Percentiles rank a stretch among this genome's conserved stretches.
Evolutionary conservation across 805 yeast species (phyloP).

Genomic region (Debaryomyces maramus): DNA sequence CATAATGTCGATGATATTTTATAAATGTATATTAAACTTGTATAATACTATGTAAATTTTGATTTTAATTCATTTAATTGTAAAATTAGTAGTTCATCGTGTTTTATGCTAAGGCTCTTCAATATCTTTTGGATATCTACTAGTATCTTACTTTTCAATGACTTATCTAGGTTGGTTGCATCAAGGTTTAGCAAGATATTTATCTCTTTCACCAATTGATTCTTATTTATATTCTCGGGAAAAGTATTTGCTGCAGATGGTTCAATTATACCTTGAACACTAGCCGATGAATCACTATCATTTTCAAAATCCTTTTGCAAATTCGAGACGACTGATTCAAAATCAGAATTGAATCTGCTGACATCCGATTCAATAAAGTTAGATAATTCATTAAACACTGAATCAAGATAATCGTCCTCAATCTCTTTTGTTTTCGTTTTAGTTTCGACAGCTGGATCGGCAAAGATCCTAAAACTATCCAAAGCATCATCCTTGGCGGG

Average conservation of each 20-base stretch:
- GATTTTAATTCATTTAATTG: constrained; percentile 21
- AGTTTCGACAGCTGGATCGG: neutral
- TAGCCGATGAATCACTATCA: constrained; percentile 16
- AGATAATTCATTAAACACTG: constrained; percentile 23
- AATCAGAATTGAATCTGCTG: constrained; percentile 18
- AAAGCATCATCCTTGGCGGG: constrained; percentile 2
- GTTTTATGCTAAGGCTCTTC: constrained; percentile 12
- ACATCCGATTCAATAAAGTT: constrained; percentile 21
- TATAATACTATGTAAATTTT: constrained; percentile 8
- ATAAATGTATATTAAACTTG: constrained; percentile 11
- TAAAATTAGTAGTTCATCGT: constrained; percentile 22
- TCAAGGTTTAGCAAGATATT: constrained; percentile 9
- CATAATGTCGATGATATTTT: constrained; percentile 64
- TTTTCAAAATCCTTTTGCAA: constrained; percentile 11
- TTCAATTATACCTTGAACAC: constrained; percentile 14
- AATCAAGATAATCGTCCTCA: constrained; percentile 7
- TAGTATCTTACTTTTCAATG: neutral
- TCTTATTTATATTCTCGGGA: constrained; percentile 12
- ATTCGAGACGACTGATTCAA: constrained; percentile 17
- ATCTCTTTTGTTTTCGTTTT: constrained; percentile 8
- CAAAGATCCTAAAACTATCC: constrained; percentile 9
- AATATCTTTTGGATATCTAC: constrained; percentile 13
- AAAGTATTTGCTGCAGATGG: constrained; percentile 3
- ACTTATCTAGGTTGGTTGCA: neutral
- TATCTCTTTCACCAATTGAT: constrained; percentile 12